Percentiles rank a stretch among this genome's conserved stretches.
Evolutionary conservation across 2,329 filamentous ascomycete genomes (phyloP).

Genomic region (Sclerotinia nivalis): DNA sequence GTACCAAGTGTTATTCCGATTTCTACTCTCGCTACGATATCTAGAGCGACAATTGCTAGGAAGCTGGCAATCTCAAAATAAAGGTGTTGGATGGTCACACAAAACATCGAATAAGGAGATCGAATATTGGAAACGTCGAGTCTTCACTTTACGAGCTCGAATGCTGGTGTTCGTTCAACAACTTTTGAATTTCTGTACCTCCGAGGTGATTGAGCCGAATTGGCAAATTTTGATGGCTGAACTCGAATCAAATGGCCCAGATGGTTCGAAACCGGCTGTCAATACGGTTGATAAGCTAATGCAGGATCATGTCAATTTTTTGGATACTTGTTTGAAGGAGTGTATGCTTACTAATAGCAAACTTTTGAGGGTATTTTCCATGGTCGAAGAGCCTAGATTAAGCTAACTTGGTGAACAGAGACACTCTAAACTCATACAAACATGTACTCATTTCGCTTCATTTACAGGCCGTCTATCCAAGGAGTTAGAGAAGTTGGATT

Average conservation of each 20-base stretch:
- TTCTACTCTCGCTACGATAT: too few relatives aligned
- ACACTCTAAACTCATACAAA: constrained; percentile 89
- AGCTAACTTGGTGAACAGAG: constrained; percentile 57
- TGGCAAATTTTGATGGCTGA: constrained; percentile 91
- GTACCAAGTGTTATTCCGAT: too few relatives aligned
- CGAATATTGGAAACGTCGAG: constrained; percentile 87
- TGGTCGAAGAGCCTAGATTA: neutral
- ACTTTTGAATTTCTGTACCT: constrained; percentile 91
- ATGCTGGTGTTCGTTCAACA: constrained; percentile 99
- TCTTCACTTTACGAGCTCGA: constrained; percentile 85
- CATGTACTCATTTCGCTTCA: constrained; percentile 88
- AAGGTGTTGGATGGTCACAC: too few relatives aligned
- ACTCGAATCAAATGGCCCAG: constrained; percentile 58
- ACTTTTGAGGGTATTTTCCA: constrained; percentile 69
- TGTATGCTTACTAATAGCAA: constrained; percentile 99
- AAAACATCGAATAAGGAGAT: constrained; percentile 66
- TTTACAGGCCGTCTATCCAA: constrained; percentile 85
- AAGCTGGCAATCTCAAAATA: too few relatives aligned
- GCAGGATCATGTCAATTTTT: constrained; percentile 97
- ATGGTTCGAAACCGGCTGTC: constrained; percentile 43
- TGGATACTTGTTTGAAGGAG: constrained; percentile 71
- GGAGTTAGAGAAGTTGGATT: constrained; percentile 81
- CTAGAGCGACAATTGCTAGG: too few relatives aligned
- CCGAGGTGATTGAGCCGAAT: constrained; percentile 96
- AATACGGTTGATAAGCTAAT: constrained; percentile 50